Evolutionary conservation across 352 stramenopile species (phyloP).

Genomic region (Globisporangium recalcitrans): DNA sequence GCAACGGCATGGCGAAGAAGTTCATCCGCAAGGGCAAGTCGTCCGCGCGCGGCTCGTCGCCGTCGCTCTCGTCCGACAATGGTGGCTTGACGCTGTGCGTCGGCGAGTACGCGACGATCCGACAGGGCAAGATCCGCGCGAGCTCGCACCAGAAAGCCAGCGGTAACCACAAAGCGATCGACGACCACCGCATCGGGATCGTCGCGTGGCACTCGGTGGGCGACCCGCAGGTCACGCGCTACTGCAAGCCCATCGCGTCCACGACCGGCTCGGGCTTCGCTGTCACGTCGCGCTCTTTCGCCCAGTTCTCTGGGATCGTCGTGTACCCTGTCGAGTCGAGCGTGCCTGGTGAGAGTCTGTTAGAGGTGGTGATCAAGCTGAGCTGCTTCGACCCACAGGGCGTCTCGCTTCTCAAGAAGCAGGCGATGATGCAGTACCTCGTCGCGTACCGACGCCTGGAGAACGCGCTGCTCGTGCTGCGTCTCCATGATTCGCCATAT

Average conservation of each 20-base stretch:
- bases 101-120: constrained; percentile 61
- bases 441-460: constrained; percentile 42
- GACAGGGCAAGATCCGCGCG: constrained; percentile 29
- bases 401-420: constrained; percentile 29
- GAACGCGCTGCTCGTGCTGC: constrained; percentile 53
- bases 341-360: constrained; percentile 27
- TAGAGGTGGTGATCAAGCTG: constrained; percentile 65
- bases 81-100: constrained; percentile 39
- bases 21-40: constrained; percentile 37
- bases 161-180: constrained; percentile 16
- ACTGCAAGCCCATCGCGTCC: constrained; percentile 51
- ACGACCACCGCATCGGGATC: constrained; percentile 54
- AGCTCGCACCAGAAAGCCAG: not conserved
- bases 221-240: constrained; percentile 49
- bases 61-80: constrained; percentile 11
- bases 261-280: constrained; percentile 23
- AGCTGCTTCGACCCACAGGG: constrained; percentile 53
- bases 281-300: constrained; percentile 34
- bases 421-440: constrained; percentile 50
- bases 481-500: constrained; percentile 51
- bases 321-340: constrained; percentile 51
- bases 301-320: constrained; percentile 61
- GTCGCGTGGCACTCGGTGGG: constrained; percentile 67
- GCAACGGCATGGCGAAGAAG: constrained; percentile 28
- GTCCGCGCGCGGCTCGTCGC: constrained; percentile 18